Conservation (phyloP, 2,329 filamentous ascomycete species). For the Pseudogymnoascus sp. region DNA sequence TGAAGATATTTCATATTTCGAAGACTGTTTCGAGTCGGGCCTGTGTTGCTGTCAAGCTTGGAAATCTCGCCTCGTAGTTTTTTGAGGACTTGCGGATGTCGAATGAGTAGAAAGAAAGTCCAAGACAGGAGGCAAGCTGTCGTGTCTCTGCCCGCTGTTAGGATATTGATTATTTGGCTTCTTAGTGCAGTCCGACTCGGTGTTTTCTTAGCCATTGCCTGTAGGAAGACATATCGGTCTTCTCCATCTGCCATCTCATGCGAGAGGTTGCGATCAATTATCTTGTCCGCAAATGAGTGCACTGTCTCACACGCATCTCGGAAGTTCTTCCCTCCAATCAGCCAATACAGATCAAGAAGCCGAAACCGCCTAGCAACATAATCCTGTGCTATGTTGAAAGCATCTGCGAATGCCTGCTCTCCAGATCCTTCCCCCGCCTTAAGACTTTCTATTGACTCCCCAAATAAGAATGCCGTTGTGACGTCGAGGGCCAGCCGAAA, state of each 20-base stretch:
- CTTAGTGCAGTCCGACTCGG: constrained; percentile 28
- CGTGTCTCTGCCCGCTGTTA: constrained; percentile 23
- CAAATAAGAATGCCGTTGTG: constrained; percentile 51
- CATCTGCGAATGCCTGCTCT: constrained; percentile 26
- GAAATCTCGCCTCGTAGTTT: constrained; percentile 9
- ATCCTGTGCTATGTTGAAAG: constrained; percentile 32
- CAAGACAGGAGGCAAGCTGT: constrained; percentile 15
- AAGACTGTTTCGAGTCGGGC: constrained; percentile 11
- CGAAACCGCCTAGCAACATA: constrained; percentile 27
- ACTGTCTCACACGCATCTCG: constrained; percentile 21
- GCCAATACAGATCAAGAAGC: constrained; percentile 21
- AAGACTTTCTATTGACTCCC: constrained; percentile 34
- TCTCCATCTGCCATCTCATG: constrained; percentile 14
- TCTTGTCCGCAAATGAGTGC: constrained; percentile 18
- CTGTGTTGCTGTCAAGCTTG: constrained; percentile 9
- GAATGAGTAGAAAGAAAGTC: constrained; percentile 15
- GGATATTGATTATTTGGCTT: constrained; percentile 28
- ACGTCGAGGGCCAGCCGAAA: constrained; percentile 50
- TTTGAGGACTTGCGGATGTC: constrained; percentile 12
- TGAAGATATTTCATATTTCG: constrained; percentile 15
- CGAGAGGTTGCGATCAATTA: constrained; percentile 31
- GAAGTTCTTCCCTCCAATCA: constrained; percentile 22
- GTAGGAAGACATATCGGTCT: constrained; percentile 13
- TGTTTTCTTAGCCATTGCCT: constrained; percentile 19
- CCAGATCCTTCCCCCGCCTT: constrained; percentile 14